Conservation (phyloP, 2,329 filamentous ascomycete genomes). For the Emmonsia crescens region DNA sequence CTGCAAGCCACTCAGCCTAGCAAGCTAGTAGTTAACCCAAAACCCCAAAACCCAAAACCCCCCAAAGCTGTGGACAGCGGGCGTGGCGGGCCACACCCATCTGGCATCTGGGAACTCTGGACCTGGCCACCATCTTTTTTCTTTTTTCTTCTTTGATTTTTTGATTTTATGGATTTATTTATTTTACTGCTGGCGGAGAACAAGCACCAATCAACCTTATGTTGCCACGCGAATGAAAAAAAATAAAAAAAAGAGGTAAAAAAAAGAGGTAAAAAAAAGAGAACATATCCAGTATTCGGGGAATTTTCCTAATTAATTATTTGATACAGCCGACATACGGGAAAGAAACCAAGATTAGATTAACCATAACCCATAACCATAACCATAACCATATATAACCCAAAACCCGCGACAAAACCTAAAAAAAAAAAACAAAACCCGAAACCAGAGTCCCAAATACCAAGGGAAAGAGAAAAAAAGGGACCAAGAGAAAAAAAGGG, state of each 20-base stretch:
- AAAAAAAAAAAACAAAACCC: not conserved
- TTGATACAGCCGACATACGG: not conserved
- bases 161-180: not conserved
- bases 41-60: not conserved
- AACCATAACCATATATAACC: not conserved
- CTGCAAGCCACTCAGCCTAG: not conserved
- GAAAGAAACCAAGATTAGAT: too few relatives aligned
- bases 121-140: too few relatives aligned
- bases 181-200: not conserved
- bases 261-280: too few relatives aligned
- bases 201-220: not conserved
- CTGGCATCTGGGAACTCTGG: too few relatives aligned
- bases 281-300: too few relatives aligned
- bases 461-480: too few relatives aligned
- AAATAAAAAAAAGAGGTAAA: too few relatives aligned
- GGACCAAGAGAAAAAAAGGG: too few relatives aligned
- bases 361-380: too few relatives aligned
- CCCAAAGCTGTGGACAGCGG: not conserved
- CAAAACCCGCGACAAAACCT: not conserved
- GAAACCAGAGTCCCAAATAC: not conserved
- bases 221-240: not conserved
- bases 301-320: not conserved
- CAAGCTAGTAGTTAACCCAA: not conserved
- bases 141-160: not conserved
- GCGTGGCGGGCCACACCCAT: too few relatives aligned